Evolutionary conservation across 2,329 filamentous ascomycete genomes (phyloP), one percentile per base, ranked within the genome.

Genomic region (Colletotrichum cereale): DNA sequence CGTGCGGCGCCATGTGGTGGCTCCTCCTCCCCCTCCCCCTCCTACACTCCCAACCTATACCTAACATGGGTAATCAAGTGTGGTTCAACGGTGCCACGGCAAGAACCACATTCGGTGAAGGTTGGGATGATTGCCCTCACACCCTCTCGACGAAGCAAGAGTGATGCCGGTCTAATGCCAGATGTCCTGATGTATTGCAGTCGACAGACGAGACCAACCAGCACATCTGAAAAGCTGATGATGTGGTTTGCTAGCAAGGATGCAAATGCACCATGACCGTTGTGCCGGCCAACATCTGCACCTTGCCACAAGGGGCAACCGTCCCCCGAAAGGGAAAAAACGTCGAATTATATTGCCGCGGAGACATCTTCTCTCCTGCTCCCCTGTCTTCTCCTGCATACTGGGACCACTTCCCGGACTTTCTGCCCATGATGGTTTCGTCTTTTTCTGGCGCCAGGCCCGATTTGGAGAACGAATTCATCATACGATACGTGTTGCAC

Each of bases 81-180:
- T 63, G 68, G 58, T 68, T 71, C 53, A 64, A 67, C 58, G 58
- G 29, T 34, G 52, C 36, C 64, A 21, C 57, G 52, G 44, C 48
- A 36, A 63, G 58, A 53, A 60, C 58, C 47, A 71, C 58, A 68
- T 58, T 68, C 61, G 66, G 70, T 70, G 47, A 71, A 57, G 56
- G 56, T 62, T 61, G 55, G 34, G 48, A 52, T 42, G 57, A 71
- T 71, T 71, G 56, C 40, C 61, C 58, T 57, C 66, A 71, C 66
- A 71, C 61, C 66, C 62, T 66, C 56, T 55, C 16, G 5, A 61
- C 61, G 55, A 66, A 66, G 61, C 53, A 66, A 72, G 47, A 48
- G 50, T 55, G 66, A 34, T 71, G 53, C 70, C 70, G 66, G 60
- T 70, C 66, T 70, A 68, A 58, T 55, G 48, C 58, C 65, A 69